Evolutionary conservation across 2,329 filamentous ascomycete species (phyloP), one percentile per base, ranked within the genome.

Genomic region (Anthostomella pinea): DNA sequence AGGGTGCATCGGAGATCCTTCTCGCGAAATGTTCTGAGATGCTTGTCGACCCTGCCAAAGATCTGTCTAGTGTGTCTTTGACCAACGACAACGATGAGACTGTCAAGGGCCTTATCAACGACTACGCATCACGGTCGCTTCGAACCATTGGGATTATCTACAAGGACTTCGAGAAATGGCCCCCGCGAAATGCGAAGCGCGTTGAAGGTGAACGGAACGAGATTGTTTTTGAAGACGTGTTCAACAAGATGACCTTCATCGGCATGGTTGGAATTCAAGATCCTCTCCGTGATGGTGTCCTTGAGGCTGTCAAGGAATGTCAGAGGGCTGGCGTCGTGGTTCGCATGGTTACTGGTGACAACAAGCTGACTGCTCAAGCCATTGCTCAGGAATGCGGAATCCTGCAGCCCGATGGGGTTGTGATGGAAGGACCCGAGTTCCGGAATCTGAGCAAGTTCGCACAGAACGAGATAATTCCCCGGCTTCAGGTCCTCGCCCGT

Each of bases 321-420:
- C 84, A 90, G 57, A 72, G 75, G 38, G 86, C 86, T 4, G 86
- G 86, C 41, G 85, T 91, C 8, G 76, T 83, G 43, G 85, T 90
- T 13, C 83, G 86, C 54, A 91, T 91, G 86, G 86, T 91, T 3
- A 91, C 86, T 4, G 86, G 86, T 46, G 86, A 91, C 65, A 90
- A 91, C 64, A 79, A 84, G 49, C 66, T 86, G 41, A 91, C 86
- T 6, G 86, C 86, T 2, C 78, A 85, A 58, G 83, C 86, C 15
- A 91, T 91, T 52, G 86, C 86, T 14, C 75, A 73, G 48, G 85
- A 90, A 52, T 89, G 85, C 58, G 85, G 85, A 25, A 90, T 91
- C 41, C 72, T 86, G 38, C 79, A 80, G 25, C 63, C 72, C 3
- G 75, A 80, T 51, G 84, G 82, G 30, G 57, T 87, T 38, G 77